Evolutionary conservation across 202 grass and related monocot species (phyloP), one percentile per base, ranked within the genome.

Genomic region (Digitaria exilis): DNA sequence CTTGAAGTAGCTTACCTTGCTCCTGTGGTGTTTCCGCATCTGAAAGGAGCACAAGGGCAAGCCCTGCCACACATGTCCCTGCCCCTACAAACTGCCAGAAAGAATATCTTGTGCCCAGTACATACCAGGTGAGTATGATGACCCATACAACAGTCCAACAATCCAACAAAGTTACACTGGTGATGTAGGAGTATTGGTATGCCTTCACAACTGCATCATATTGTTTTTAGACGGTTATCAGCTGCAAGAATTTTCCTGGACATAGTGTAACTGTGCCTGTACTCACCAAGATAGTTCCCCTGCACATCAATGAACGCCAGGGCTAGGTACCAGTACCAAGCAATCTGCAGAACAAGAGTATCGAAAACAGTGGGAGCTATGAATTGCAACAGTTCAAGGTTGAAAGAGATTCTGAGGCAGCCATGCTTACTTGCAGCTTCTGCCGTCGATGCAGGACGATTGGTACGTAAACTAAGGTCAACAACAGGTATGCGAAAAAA

Each of bases 101-200:
- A 52, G 83, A 90, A 52, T 98, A 98, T 79, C 80, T 83, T 77
- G 91, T 96, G 75, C 91, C 89, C 5, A 98, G 49, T n/a, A 59
- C 93, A 18, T 94, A 51, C 96, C 96, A 94, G 25, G 91, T 98
- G 43, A 98, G 83, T 31, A 96, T 55, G 65, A 96, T 90, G 51
- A 90, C 93, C 96, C 93, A 96, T 37, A 94, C 89, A 62, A 98
- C 90, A 61, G 90, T 95, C 91, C 93, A 98, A 63, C 91, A 90
- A 61, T 94, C 89, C 71, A 98, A 75, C 61, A 98, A 73, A 30
- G 92, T 86, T 71, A 98, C 89, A n/a, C 89, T 98, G 65, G 96
- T 94, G 66, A 94, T 96, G 30, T 92, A 98, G 4, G 96, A 90
- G 62, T 94, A 98, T 54, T 98, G 96, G 54, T 93, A 96, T 7